Conservation (phyloP, 768 basidiomycete species). For the Saitozyma podzolica region DNA sequence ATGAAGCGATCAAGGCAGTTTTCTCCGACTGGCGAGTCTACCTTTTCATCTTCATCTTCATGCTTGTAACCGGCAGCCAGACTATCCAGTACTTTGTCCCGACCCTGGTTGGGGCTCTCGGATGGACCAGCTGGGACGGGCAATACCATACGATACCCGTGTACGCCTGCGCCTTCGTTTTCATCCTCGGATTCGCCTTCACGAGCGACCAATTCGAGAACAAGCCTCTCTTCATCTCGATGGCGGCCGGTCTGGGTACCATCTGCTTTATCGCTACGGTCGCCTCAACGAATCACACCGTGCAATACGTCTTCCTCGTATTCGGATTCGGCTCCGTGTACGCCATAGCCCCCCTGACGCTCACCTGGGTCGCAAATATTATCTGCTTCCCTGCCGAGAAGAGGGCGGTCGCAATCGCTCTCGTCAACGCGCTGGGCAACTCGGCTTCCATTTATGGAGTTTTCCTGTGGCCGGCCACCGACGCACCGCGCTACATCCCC, state of each 20-base stretch:
- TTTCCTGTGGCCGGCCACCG: conserved; percentile 30
- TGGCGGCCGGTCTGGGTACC: conserved; percentile 10
- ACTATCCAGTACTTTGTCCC: conserved; percentile 32
- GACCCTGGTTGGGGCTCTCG: conserved; percentile 16
- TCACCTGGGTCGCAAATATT: conserved; percentile 38
- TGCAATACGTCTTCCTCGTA: conserved; percentile 42
- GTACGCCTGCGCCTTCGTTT: conserved; percentile 29
- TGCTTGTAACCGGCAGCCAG: conserved; percentile 35
- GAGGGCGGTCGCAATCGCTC: conserved; percentile 29
- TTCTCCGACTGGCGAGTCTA: conserved; percentile 34
- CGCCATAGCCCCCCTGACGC: conserved; percentile 23
- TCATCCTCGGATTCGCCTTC: conserved; percentile 25
- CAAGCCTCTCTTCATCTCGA: conserved; percentile 34
- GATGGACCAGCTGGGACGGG: conserved; percentile 6
- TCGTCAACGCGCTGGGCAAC: conserved; percentile 30
- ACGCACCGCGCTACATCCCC: conserved; percentile 32
- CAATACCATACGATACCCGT: conserved; percentile 42
- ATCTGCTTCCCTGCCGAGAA: conserved; percentile 32
- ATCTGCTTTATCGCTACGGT: conserved; percentile 33
- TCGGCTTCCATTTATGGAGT: conserved; percentile 24
- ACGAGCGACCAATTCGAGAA: conserved; percentile 37
- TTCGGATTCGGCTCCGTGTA: conserved; percentile 36
- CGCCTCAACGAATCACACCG: conserved; percentile 16
- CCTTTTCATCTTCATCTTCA: conserved; percentile 39
- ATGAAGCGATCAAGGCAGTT: conserved; percentile 36